Percentiles rank a stretch among this genome's conserved stretches.
These are phyloP conservation scores for Tulasnella sp. DNA, from an alignment of 768 basidiomycete species.

Conservation along the genomic window DNA sequence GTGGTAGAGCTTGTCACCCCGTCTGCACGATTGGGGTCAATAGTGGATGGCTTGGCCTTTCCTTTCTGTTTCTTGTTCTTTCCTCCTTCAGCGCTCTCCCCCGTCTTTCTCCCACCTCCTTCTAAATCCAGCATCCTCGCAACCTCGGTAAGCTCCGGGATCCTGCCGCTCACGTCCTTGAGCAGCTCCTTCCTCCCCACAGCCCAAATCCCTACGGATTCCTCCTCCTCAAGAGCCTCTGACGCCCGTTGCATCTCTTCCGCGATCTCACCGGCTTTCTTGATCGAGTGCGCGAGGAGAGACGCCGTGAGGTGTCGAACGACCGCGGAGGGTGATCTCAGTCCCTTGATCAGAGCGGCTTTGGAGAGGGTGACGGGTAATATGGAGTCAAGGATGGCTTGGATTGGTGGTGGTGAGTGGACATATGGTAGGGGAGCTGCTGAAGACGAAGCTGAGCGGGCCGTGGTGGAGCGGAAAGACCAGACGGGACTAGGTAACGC, in stretches of 20 bases:
- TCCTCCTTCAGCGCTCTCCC: not conserved
- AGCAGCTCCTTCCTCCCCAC: slow-evolving; percentile 64
- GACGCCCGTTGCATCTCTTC: slow-evolving; percentile 50
- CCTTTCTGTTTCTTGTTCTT: slow-evolving; percentile 14
- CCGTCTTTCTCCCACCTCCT: not conserved
- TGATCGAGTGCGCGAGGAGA: slow-evolving; percentile 67
- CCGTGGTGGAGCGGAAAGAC: slow-evolving; percentile 48
- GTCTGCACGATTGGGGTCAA: not conserved
- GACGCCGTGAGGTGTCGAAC: slow-evolving; percentile 85
- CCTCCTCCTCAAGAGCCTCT: slow-evolving; percentile 56
- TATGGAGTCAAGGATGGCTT: slow-evolving; percentile 68
- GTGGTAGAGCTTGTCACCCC: not conserved
- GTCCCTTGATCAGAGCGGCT: slow-evolving; percentile 71
- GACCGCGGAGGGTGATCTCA: slow-evolving; percentile 65
- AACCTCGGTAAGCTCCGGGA: slow-evolving; percentile 85
- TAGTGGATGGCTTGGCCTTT: not conserved
- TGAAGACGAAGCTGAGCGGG: slow-evolving; percentile 22
- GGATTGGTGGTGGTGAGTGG: slow-evolving; percentile 70
- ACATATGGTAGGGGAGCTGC: slow-evolving; percentile 46
- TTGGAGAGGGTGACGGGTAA: slow-evolving; percentile 72
- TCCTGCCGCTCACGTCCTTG: slow-evolving; percentile 64
- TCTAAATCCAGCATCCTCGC: slow-evolving; percentile 53
- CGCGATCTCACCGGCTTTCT: slow-evolving; percentile 62
- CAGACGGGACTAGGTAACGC: slow-evolving; percentile 66
- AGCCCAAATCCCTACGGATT: slow-evolving; percentile 69